Base-by-base conservation (phyloP, 345 rosid species). In the Arabis hirsuta region DNA sequence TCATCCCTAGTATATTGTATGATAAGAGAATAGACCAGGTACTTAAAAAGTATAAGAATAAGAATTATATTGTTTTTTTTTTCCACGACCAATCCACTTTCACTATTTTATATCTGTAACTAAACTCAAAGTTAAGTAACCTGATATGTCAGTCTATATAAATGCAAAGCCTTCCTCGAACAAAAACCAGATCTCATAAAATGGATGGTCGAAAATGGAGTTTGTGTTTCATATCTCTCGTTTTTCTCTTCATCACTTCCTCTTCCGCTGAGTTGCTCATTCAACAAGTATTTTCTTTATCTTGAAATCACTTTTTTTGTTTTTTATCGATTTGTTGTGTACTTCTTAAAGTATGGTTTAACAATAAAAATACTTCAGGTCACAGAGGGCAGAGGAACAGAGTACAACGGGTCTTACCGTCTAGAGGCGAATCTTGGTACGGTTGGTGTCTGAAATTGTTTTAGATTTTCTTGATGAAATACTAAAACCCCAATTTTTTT, bases 401-500 rank as follows among this genome's bases (percentile, higher is more conserved):
- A 41, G 51, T 42, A 7, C 9, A 63, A 46, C 55, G 47, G 31
- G 12, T 31, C 55, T 63, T 29, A 31, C 44, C 16, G 22, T 45
- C 14, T 46, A 6, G 26, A 26, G 20, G 10, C 44, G 1, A 63
- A 63, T 63, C 45, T 63, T 12, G 68, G 68, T 63, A 63, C 4
- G 10, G 29, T 27, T 62, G 41, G 2, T 42, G 0, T 27, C 8
- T 7, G 10, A 4, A 36, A 24, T 57, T 14, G 0, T 22, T 39
- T 60, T 4, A 6, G 6, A 31, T 31, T n/a, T 41, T 45, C 6
- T 32, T 14, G 29, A 12, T 7, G 36, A 32, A 32, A 32, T 5
- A 32, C 36, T 32, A 1, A 32, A 32, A 32, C 36, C 1, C 1
- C 31, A 16, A 22, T 22, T 22, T 22, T 2, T 22, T 22, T 4